These are phyloP conservation scores for Solanum hybrid DNA, from an alignment of 305 asterid species.

Conservation along the genomic window DNA sequence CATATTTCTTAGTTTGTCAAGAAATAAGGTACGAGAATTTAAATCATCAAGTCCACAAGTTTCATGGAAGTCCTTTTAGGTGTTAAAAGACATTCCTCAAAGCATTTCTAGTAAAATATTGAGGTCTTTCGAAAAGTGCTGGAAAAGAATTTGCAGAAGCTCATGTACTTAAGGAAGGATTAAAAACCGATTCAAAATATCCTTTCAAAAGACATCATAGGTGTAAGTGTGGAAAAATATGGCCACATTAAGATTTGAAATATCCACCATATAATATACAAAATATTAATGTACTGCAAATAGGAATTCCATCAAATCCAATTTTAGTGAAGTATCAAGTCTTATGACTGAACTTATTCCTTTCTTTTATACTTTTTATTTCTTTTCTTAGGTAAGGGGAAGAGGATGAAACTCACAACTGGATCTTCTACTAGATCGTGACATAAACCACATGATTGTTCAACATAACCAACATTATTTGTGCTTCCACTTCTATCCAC, in stretches of 20 bases:
- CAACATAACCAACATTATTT: conserved; percentile 30
- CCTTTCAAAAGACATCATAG: not conserved
- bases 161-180: not conserved
- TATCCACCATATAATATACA: not conserved
- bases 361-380: not conserved
- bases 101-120: not conserved
- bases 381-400: not conserved
- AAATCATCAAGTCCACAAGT: not conserved
- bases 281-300: not conserved
- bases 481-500: conserved; percentile 41
- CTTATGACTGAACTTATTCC: not conserved
- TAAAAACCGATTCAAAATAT: not conserved
- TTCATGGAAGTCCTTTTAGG: not conserved
- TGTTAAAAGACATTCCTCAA: not conserved
- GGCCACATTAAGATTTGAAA: not conserved
- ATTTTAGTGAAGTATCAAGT: not conserved
- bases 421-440: conserved; percentile 49
- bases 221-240: not conserved
- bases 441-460: conserved; percentile 2
- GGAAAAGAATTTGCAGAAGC: not conserved
- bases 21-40: not conserved
- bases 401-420: conserved; percentile 36
- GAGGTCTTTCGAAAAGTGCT: not conserved
- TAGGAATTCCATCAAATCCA: not conserved
- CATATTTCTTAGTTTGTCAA: not conserved